A percentile compares a stretch with the other conserved stretches of the same genome.
These are phyloP conservation scores for Beta lomatogona DNA, from an alignment of 179 eudicot species.

Conservation along the genomic window DNA sequence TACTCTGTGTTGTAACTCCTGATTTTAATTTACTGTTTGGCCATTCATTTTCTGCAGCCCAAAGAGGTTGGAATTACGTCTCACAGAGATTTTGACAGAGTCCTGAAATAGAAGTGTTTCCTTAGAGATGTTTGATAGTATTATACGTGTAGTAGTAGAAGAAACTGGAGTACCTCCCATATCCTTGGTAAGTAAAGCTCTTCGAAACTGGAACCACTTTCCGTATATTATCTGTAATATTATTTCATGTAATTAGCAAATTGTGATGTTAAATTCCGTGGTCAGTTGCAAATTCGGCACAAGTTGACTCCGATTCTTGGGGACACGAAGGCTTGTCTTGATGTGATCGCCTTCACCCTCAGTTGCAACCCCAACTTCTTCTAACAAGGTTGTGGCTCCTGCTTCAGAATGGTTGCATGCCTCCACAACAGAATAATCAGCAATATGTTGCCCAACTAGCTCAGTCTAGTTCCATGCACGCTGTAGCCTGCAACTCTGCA, in stretches of 20 bases:
- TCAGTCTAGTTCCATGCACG: too few species aligned
- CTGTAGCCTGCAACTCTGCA: too few species aligned
- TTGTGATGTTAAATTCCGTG: neutral
- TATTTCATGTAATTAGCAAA: neutral
- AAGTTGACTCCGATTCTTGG: conserved; percentile 71
- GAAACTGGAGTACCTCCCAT: conserved; percentile 82
- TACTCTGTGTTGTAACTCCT: neutral
- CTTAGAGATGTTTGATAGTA: conserved; percentile 93
- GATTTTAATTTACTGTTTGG: neutral
- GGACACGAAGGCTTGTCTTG: conserved; percentile 76
- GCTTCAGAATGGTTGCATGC: too few species aligned
- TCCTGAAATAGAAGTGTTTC: conserved; percentile 47
- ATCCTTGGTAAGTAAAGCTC: conserved; percentile 58
- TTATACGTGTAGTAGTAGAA: conserved; percentile 88
- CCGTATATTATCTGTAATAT: too few species aligned
- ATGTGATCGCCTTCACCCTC: conserved; percentile 75
- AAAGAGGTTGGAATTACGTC: conserved; percentile 64
- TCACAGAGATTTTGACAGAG: conserved; percentile 38
- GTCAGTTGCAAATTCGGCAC: conserved; percentile 54
- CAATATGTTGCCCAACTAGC: too few species aligned
- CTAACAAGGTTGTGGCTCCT: too few species aligned
- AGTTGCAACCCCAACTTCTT: too few species aligned
- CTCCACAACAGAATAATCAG: too few species aligned
- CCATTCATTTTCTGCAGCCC: conserved; percentile 55
- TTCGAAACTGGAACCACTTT: neutral